Conservation (phyloP, 768 basidiomycete species). For the Macrocybe gigantea region DNA sequence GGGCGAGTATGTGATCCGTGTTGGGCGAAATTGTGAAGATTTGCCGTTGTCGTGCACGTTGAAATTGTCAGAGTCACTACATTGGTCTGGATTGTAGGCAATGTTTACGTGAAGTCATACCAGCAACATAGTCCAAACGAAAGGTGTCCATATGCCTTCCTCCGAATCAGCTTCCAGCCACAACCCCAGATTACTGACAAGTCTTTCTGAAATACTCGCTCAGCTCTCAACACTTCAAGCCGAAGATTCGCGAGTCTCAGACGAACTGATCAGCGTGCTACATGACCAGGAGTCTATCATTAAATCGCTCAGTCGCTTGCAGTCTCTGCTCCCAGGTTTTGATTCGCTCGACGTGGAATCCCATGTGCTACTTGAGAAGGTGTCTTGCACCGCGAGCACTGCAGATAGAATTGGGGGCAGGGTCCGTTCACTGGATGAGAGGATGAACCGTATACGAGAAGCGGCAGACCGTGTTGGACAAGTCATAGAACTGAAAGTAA, state of each 20-base stretch:
- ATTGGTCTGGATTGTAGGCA: slow-evolving; percentile 25
- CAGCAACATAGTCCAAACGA: not conserved
- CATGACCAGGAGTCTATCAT: slow-evolving; percentile 63
- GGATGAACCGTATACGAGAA: slow-evolving; percentile 86
- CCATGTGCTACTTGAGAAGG: slow-evolving; percentile 44
- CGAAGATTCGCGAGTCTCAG: slow-evolving; percentile 72
- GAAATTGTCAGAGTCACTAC: slow-evolving; percentile 15
- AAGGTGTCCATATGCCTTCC: no score
- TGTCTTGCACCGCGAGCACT: slow-evolving; percentile 69
- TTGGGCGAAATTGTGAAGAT: slow-evolving; percentile 34
- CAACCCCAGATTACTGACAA: slow-evolving; percentile 46
- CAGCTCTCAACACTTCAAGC: slow-evolving; percentile 70
- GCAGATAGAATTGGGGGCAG: slow-evolving; percentile 89
- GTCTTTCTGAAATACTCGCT: slow-evolving; percentile 65
- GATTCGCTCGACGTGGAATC: slow-evolving; percentile 61
- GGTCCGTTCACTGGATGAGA: slow-evolving; percentile 84
- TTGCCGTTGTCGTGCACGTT: slow-evolving; percentile 18
- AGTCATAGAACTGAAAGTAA: slow-evolving; percentile 92
- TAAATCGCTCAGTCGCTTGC: slow-evolving; percentile 54
- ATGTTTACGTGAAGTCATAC: slow-evolving; percentile 1
- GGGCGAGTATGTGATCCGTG: slow-evolving; percentile 44
- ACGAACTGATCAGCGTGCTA: slow-evolving; percentile 64
- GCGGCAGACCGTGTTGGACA: slow-evolving; percentile 89
- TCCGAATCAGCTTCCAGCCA: not conserved
- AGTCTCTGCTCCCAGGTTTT: slow-evolving; percentile 53